phyloP scores from a whole-genome alignment of 2,329 filamentous ascomycete genomes.

The Ceratocystis lukuohia region DNA sequence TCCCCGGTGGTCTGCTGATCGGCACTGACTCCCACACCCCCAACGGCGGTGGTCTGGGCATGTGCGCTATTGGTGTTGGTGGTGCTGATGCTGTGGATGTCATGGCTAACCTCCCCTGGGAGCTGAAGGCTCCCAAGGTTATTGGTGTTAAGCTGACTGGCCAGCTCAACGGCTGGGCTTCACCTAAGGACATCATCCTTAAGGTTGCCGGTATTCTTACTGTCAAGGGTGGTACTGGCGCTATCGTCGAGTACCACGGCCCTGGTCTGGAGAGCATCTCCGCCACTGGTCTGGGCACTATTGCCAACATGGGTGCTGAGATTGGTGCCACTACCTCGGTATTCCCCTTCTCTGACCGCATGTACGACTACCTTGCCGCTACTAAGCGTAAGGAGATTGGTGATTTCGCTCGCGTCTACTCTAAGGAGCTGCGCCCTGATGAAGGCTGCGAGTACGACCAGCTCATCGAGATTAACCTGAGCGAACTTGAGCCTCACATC shows the following conservation, averaged over 20 bases:
- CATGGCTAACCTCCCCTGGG: conserved; percentile 94
- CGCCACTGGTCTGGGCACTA: conserved; percentile 73
- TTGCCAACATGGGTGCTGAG: conserved; percentile 59
- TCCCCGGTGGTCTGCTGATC: conserved; percentile 95
- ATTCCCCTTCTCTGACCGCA: conserved; percentile 96
- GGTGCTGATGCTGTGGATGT: conserved; percentile 98
- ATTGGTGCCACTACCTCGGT: conserved; percentile 81
- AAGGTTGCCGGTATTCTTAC: conserved; percentile 95
- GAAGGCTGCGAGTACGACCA: conserved; percentile 91
- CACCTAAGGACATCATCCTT: conserved; percentile 89
- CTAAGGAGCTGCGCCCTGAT: conserved; percentile 73
- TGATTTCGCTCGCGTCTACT: conserved; percentile 75
- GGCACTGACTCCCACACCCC: conserved; percentile 97
- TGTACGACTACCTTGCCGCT: conserved; percentile 88
- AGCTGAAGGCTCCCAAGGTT: conserved; percentile 92
- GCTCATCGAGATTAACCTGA: conserved; percentile 90
- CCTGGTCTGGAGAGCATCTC: conserved; percentile 56
- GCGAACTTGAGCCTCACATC: conserved; percentile 90
- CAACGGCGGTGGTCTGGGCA: conserved; percentile 91
- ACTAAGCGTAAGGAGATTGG: conserved; percentile 87
- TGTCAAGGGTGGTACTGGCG: conserved; percentile 93
- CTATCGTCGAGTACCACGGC: conserved; percentile 65
- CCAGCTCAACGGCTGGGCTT: conserved; percentile 74
- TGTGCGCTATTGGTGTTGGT: conserved; percentile 90
- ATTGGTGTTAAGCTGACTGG: conserved; percentile 95